These are phyloP conservation scores for Amauroascus niger DNA, from an alignment of 2,329 filamentous ascomycete genomes.

Conservation along the genomic window DNA sequence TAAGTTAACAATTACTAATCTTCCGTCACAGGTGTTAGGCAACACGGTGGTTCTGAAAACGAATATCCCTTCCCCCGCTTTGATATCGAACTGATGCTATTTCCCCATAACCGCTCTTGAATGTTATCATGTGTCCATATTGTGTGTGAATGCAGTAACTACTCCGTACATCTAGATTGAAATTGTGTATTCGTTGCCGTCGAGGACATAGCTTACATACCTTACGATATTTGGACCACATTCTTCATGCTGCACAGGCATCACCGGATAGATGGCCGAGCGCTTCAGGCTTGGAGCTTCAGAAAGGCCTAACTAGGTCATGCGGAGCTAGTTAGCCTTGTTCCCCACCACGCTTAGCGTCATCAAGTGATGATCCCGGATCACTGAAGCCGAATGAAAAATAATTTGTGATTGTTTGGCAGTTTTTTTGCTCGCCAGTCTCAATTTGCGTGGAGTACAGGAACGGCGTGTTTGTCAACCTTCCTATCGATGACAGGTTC, in stretches of 20 bases:
- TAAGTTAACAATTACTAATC: neutral
- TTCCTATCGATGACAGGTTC: neutral
- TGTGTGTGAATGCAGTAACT: too few relatives aligned
- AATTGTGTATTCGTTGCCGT: too few relatives aligned
- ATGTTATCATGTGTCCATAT: too few relatives aligned
- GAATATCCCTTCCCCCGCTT: neutral
- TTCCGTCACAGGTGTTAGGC: neutral
- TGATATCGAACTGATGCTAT: neutral
- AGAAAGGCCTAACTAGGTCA: slow-evolving; percentile 4
- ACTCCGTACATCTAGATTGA: too few relatives aligned
- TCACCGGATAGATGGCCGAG: neutral
- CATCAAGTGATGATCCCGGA: neutral
- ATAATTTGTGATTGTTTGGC: neutral
- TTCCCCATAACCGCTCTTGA: neutral
- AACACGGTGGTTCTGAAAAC: too few relatives aligned
- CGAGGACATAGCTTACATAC: too few relatives aligned
- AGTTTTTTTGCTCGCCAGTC: neutral
- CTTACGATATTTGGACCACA: too few relatives aligned
- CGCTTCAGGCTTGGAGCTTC: neutral
- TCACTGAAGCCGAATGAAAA: slow-evolving; percentile 1
- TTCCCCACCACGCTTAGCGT: slow-evolving; percentile 7
- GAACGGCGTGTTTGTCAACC: neutral
- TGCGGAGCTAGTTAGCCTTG: slow-evolving; percentile 1
- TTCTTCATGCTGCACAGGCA: neutral
- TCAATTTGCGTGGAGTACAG: neutral